Evolutionary conservation across 345 rosid species (phyloP), one percentile per base, ranked within the genome.

Genomic region (Mercurialis annua): DNA sequence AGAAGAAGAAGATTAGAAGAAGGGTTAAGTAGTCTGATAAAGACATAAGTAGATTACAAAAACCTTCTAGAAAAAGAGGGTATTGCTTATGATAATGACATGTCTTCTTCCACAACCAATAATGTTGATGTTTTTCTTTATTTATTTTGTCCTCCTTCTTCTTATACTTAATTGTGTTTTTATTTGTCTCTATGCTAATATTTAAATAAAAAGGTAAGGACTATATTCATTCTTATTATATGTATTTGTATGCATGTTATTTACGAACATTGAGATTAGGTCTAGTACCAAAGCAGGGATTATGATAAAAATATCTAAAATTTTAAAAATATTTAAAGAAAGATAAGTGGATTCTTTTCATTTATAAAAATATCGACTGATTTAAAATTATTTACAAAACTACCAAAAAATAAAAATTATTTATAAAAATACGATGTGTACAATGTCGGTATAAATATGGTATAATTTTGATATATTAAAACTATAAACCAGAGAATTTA

Each of bases 51-150:
- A 33, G 44, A 59, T 4, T 11, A 38, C n/a, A 20, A 59, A 20
- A 59, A 54, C 49, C 56, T 46, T 56, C 42, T 55, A 31, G 47
- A 53, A 27, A 70, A 11, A 27, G 42, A 27, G 34, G 42, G 11
- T 27, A 30, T n/a, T 24, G 42, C 38, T 54, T 23, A 43, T 62
- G 74, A 71, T 23, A 64, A 17, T 46, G 69, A 71, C 68, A 44
- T 63, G 54, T 54, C 68, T 64, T 71, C 64, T 33, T 0, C 8
- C 34, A 21, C 47, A 62, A 53, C 56, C 62, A 62, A 62, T 42
- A 47, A 52, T 62, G 67, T 62, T 38, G 17, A 23, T 31, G 38
- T 9, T 9, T 34, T 34, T 40, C 4, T 43, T 53, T 23, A 7
- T 10, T 42, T 34, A 21, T 51, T 70, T 42, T 29, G 23, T 34